Base-by-base conservation (phyloP, 2,329 filamentous ascomycete genomes). In the Alternaria gaisen region DNA sequence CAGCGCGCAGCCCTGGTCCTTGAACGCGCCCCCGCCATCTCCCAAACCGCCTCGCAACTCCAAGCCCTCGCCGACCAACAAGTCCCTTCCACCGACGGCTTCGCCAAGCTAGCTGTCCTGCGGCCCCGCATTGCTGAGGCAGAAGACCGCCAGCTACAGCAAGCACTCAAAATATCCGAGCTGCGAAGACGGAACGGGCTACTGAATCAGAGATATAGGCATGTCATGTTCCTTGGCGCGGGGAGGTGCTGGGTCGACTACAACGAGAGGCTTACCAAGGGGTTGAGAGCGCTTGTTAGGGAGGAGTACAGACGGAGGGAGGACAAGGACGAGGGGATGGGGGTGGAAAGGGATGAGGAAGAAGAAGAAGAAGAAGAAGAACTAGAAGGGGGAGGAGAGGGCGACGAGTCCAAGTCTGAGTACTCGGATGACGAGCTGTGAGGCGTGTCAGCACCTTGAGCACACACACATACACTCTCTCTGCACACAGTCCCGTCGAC, bases 171-270 rank as follows among this genome's bases (percentile, higher is more conserved):
- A 76, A 86, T 91, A 63, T 86, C 85, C 22, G 86, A 86, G 75
- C 83, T 91, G 73, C 85, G 87, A 74, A 85, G 80, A 63, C 85
- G 84, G 66, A 94, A 86, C 80, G 91, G 88, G 77, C 67, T 77
- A 47, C 47, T 81, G 11, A 77, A 82, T 56, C 77, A 79, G 76
- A 77, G 64, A 36, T 96, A 92, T 90, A 93, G 94, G 78, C 89
- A 93, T 75, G 81, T 87, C 24, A 87, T 88, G 4, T 83, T 95
- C 43, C 81, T 97, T 48, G 85, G 85, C 11, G 87, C 87, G 67
- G 90, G 90, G 0, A 86, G 88, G 67, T 85, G 86, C 59, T 89
- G 93, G 81, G 90, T 90, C 22, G 87, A 90, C 53, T 88, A 90
- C 73, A 91, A 96, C 78, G 84, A 86, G 34, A 83, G 90, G 51